Evolutionary conservation across 345 rosid genomes (phyloP).

Genomic region (Salix udensis): DNA sequence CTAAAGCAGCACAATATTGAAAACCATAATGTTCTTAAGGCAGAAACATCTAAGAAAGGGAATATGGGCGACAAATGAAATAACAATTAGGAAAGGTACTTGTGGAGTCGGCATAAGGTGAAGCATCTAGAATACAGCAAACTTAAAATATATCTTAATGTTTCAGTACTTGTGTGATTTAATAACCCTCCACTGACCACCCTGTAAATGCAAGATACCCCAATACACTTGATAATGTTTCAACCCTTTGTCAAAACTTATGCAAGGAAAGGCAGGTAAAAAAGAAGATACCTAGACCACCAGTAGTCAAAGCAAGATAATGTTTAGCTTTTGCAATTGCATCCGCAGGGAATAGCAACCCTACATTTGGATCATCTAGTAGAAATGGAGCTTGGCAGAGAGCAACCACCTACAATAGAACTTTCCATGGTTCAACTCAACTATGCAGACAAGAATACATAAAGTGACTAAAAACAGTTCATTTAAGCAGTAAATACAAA

Average conservation of each 20-base stretch:
- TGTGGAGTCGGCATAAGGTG: neutral
- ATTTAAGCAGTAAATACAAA: neutral
- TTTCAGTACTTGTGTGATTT: neutral
- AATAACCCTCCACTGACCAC: neutral
- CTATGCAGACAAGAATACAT: slow-evolving; percentile 8
- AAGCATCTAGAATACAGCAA: neutral
- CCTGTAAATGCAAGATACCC: neutral
- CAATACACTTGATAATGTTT: neutral
- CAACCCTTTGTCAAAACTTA: neutral
- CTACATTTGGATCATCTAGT: slow-evolving; percentile 92
- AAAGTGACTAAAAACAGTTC: neutral
- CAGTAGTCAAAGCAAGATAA: slow-evolving; percentile 73
- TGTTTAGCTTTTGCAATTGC: slow-evolving; percentile 94
- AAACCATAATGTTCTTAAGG: neutral
- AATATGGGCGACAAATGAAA: neutral
- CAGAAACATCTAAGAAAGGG: neutral
- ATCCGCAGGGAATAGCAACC: slow-evolving; percentile 85
- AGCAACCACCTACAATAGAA: slow-evolving; percentile 73
- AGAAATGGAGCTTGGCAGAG: slow-evolving; percentile 98
- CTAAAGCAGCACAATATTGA: neutral
- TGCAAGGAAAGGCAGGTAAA: neutral
- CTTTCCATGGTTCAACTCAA: slow-evolving; percentile 22
- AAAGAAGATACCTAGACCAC: slow-evolving; percentile 79
- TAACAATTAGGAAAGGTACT: neutral
- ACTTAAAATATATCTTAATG: neutral